phyloP scores from a whole-genome alignment of 176 grass and related monocot species.

The Carex pumila region DNA sequence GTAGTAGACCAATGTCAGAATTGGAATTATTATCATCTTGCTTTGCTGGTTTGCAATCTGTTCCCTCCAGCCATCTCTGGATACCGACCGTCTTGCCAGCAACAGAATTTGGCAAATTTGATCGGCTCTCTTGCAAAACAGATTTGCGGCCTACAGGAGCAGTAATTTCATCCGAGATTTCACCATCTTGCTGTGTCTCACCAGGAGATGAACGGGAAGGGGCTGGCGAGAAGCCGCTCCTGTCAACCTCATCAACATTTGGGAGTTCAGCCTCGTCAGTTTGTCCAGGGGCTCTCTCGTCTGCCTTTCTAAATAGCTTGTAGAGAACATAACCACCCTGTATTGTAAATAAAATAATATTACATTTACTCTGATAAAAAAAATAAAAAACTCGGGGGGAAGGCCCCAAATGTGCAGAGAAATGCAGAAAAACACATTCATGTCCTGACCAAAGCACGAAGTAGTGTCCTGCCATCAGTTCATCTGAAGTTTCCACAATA shows the following conservation, averaged over 20 bases:
- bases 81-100: slow-evolving; percentile 11
- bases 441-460: not conserved
- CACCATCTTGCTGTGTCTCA: slow-evolving; percentile 21
- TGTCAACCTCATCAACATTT: slow-evolving; percentile 53
- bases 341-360: not conserved
- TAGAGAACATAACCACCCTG: slow-evolving; percentile 95
- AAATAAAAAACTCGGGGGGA: not conserved
- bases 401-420: not conserved
- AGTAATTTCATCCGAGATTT: slow-evolving; percentile 39
- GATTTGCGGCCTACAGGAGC: slow-evolving; percentile 46
- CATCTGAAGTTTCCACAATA: not conserved
- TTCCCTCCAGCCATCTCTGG: slow-evolving; percentile 47
- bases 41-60: slow-evolving; percentile 7
- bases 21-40: slow-evolving; percentile 6
- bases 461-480: not conserved
- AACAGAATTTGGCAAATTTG: slow-evolving; percentile 28
- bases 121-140: slow-evolving; percentile 35
- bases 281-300: slow-evolving; percentile 32
- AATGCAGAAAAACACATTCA: not conserved
- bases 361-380: slow-evolving; percentile 4
- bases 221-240: slow-evolving; percentile 53
- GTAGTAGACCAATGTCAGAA: not conserved
- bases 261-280: slow-evolving; percentile 19
- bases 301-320: slow-evolving; percentile 57
- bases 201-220: slow-evolving; percentile 62